These are phyloP conservation scores for Pythium dissimile DNA, from an alignment of 352 stramenopile genomes.

Conservation along the genomic window DNA sequence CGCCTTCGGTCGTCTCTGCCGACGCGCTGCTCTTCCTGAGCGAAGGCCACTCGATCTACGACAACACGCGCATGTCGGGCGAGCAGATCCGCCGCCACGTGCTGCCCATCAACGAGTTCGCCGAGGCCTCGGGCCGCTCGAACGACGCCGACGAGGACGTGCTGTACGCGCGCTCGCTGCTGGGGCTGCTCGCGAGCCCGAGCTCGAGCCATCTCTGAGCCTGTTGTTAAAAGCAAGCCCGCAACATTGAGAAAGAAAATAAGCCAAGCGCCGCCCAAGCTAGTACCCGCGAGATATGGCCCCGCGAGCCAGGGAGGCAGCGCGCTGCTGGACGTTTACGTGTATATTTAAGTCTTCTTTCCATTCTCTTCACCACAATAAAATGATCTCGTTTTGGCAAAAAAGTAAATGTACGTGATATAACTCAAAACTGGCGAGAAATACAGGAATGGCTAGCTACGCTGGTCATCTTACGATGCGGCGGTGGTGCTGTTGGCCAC, in stretches of 20 bases:
- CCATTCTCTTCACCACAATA: constrained; percentile 1
- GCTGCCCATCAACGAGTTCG: constrained; percentile 35
- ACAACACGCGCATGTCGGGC: constrained; percentile 48
- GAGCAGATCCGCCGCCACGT: constrained; percentile 42
- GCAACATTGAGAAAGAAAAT: background rate
- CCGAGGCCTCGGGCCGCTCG: constrained; percentile 37
- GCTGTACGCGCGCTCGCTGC: constrained; percentile 43
- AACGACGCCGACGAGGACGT: constrained; percentile 39
- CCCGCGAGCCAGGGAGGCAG: too few relatives aligned
- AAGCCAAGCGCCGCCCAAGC: too few relatives aligned
- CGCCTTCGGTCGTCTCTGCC: background rate
- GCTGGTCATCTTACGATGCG: constrained; percentile 12
- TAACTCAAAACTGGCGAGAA: too few relatives aligned
- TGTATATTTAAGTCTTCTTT: constrained; percentile 12
- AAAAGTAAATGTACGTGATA: too few relatives aligned
- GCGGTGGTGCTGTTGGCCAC: constrained; percentile 5
- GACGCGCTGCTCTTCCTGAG: constrained; percentile 13
- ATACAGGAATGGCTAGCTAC: too few relatives aligned
- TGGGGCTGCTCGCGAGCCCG: constrained; percentile 36
- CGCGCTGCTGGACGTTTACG: background rate
- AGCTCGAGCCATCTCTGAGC: constrained; percentile 36
- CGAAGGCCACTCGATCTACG: constrained; percentile 43
- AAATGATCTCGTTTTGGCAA: constrained; percentile 1
- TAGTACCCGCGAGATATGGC: too few relatives aligned
- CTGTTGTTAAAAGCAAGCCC: background rate